phyloP scores from a whole-genome alignment of 1,284 basidiomycete species.

The Earliella scabrosa region DNA sequence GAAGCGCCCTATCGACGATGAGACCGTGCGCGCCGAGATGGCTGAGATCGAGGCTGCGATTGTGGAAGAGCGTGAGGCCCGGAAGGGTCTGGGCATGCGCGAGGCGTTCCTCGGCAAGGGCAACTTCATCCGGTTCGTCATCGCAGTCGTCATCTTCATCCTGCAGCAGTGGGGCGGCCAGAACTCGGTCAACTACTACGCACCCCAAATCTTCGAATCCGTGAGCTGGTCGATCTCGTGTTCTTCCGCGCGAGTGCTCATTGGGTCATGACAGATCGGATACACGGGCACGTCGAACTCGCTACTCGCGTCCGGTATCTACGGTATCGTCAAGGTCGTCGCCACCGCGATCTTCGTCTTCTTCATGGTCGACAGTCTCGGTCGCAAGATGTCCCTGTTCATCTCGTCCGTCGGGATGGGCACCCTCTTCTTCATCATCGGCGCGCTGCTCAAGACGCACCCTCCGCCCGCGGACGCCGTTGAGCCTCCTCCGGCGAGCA shows the following conservation, averaged over 20 bases:
- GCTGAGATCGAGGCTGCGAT: conserved; percentile 70
- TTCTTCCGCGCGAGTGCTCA: conserved; percentile 2
- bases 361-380: conserved; percentile 56
- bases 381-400: conserved; percentile 60
- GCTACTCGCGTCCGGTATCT: conserved; percentile 82
- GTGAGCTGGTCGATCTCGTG: conserved; percentile 39
- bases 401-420: conserved; percentile 69
- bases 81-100: conserved; percentile 55
- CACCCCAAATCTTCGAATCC: conserved; percentile 72
- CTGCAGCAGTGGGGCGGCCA: conserved; percentile 72
- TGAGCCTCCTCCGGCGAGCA: conserved; percentile 50
- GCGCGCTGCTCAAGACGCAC: conserved; percentile 76
- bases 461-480: conserved; percentile 46
- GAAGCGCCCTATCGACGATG: conserved; percentile 48
- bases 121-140: conserved; percentile 71
- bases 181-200: conserved; percentile 75
- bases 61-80: conserved; percentile 60
- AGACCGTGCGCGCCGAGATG: conserved; percentile 56
- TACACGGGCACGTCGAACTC: conserved; percentile 61
- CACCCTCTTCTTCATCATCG: conserved; percentile 66
- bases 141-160: conserved; percentile 63
- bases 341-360: conserved; percentile 69
- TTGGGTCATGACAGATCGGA: conserved; percentile 52
- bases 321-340: conserved; percentile 78
- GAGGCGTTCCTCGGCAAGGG: conserved; percentile 79